phyloP scores from a whole-genome alignment of 495 filamentous ascomycete genomes.

The Penicillium taxi region DNA sequence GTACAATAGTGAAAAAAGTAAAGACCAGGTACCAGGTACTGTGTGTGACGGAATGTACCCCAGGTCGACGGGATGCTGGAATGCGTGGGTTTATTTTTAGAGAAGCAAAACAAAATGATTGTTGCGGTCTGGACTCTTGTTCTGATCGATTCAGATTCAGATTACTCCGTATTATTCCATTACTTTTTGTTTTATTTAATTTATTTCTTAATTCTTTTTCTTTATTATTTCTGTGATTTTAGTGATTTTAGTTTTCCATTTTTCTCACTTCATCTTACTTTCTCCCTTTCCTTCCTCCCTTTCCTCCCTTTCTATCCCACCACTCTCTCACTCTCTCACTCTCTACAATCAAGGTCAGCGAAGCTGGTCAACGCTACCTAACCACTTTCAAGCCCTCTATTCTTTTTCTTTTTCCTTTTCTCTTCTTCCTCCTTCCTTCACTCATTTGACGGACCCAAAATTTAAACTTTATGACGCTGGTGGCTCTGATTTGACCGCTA shows the following conservation, averaged over 20 bases:
- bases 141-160: slow-evolving; percentile 1
- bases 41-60: too few relatives aligned
- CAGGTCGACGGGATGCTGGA: too few relatives aligned
- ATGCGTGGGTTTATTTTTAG: slow-evolving; percentile 15
- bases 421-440: slow-evolving; percentile 7
- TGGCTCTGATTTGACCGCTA: slow-evolving; percentile 9
- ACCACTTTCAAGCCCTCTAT: slow-evolving; percentile 1
- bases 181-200: slow-evolving; percentile 5
- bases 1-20: too few relatives aligned
- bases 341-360: too few relatives aligned
- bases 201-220: slow-evolving; percentile 9
- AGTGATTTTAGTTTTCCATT: slow-evolving; percentile 4
- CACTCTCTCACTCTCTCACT: too few relatives aligned
- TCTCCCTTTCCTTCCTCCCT: slow-evolving; percentile 6
- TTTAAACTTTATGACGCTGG: slow-evolving; percentile 15
- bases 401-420: slow-evolving; percentile 5
- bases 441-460: too few relatives aligned
- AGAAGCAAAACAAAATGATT: slow-evolving; percentile 2
- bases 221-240: slow-evolving; percentile 6
- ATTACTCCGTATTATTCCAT: slow-evolving; percentile 2
- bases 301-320: slow-evolving; percentile 5
- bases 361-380: too few relatives aligned
- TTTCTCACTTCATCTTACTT: slow-evolving; percentile 5
- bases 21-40: too few relatives aligned
- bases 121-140: background rate